Percentiles rank a stretch among this genome's conserved stretches.
Evolutionary conservation across 345 rosid genomes (phyloP).

Genomic region (Hibiscus trionum): DNA sequence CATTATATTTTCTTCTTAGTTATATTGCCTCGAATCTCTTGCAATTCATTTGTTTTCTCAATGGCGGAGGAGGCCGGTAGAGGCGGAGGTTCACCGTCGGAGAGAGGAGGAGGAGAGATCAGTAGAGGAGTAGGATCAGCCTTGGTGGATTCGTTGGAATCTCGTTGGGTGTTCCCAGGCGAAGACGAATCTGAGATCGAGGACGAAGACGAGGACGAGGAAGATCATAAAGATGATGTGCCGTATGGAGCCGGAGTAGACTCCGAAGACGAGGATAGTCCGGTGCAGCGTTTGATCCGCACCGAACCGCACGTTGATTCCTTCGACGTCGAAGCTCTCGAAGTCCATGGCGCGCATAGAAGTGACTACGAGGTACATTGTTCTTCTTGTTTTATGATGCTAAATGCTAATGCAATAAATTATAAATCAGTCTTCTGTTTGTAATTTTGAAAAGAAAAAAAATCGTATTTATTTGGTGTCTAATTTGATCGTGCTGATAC

Average conservation of each 20-base stretch:
- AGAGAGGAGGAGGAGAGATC: constrained; percentile 44
- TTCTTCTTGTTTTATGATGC: neutral
- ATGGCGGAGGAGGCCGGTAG: constrained; percentile 57
- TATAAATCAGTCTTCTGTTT: neutral
- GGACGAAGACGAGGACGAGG: constrained; percentile 29
- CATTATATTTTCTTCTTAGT: neutral
- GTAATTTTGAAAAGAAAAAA: neutral
- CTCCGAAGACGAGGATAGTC: constrained; percentile 72
- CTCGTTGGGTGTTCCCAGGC: constrained; percentile 91
- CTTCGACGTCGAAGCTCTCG: constrained; percentile 95
- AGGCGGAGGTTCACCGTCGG: constrained; percentile 34
- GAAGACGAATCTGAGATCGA: constrained; percentile 72
- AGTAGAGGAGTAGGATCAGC: constrained; percentile 37
- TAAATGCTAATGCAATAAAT: neutral
- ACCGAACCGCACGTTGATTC: constrained; percentile 84
- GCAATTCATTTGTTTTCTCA: neutral
- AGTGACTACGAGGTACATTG: constrained; percentile 62
- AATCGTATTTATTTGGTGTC: neutral
- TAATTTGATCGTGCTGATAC: neutral
- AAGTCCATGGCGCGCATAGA: constrained; percentile 74
- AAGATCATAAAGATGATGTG: constrained; percentile 20
- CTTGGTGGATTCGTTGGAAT: constrained; percentile 77
- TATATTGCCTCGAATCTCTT: neutral
- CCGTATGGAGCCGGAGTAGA: constrained; percentile 35
- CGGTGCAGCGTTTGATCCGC: constrained; percentile 75